These are phyloP conservation scores for Hirsutella rhossiliensis DNA, from an alignment of 2,329 filamentous ascomycete genomes.

Conservation along the genomic window DNA sequence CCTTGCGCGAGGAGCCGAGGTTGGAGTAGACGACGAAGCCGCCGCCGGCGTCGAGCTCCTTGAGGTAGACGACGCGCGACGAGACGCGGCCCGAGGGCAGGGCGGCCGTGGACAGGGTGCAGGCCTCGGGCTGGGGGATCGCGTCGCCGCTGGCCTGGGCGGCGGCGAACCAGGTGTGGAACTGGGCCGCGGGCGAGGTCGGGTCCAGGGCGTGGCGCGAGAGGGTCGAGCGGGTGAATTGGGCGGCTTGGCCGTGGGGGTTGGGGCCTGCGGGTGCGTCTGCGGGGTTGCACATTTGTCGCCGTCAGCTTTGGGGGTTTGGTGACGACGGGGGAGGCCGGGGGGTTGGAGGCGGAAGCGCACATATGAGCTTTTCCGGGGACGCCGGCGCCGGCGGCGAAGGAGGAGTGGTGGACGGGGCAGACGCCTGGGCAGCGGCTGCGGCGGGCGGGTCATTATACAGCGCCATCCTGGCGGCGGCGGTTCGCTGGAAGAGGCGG, in stretches of 20 bases:
- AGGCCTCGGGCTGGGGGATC: constrained; percentile 74
- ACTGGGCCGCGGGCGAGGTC: constrained; percentile 62
- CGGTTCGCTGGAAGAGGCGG: too few relatives aligned
- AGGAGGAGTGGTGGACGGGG: too few relatives aligned
- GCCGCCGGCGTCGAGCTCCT: constrained; percentile 65
- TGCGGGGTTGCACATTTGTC: too few relatives aligned
- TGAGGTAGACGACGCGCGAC: constrained; percentile 83
- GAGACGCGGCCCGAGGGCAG: constrained; percentile 77
- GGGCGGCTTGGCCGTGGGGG: constrained; percentile 53
- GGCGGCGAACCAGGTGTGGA: constrained; percentile 77
- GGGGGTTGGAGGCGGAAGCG: too few relatives aligned
- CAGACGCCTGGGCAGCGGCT: too few relatives aligned
- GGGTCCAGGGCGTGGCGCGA: constrained; percentile 46
- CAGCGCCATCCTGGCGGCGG: too few relatives aligned
- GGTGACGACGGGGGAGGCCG: background rate
- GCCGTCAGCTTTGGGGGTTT: background rate
- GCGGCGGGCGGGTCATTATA: too few relatives aligned
- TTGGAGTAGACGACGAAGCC: constrained; percentile 94
- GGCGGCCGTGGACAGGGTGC: constrained; percentile 71
- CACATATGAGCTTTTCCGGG: too few relatives aligned
- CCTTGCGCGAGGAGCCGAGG: constrained; percentile 65
- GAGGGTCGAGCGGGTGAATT: constrained; percentile 58
- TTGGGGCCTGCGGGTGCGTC: constrained; percentile 53
- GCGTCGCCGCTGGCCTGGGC: constrained; percentile 41
- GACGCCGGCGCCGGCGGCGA: too few relatives aligned